Conservation (phyloP, 2,329 filamentous ascomycete genomes). For the Plenodomus biglobosus region DNA sequence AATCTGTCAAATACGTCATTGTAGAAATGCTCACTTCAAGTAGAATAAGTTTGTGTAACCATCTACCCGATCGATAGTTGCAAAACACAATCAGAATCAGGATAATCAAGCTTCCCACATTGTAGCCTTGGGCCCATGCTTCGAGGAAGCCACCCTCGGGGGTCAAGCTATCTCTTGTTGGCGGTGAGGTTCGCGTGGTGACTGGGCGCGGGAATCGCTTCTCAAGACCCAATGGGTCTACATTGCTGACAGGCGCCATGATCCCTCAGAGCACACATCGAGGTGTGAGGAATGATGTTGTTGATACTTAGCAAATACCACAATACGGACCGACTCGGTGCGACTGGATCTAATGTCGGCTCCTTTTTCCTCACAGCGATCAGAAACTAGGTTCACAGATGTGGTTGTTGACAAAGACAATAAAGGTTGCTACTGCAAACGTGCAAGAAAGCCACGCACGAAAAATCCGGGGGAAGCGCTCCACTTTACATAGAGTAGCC, state of each 20-base stretch:
- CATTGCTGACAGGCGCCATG: constrained; percentile 29
- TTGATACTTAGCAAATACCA: neutral
- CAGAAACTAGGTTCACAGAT: neutral
- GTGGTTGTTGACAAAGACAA: neutral
- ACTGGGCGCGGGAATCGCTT: constrained; percentile 23
- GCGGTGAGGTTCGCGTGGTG: constrained; percentile 30
- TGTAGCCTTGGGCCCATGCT: constrained; percentile 43
- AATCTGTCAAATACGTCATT: neutral
- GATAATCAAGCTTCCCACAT: constrained; percentile 39
- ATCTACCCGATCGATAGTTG: constrained; percentile 39
- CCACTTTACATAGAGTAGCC: constrained; percentile 4
- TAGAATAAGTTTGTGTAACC: constrained; percentile 41
- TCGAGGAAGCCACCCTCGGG: constrained; percentile 36
- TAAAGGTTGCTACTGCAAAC: too few species aligned
- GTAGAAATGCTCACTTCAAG: constrained; percentile 26
- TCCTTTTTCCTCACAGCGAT: neutral
- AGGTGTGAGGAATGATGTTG: neutral
- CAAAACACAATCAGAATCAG: constrained; percentile 42
- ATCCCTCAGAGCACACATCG: neutral
- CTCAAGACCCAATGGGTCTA: constrained; percentile 8
- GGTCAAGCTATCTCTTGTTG: constrained; percentile 29
- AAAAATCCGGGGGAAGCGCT: neutral
- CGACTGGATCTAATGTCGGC: neutral
- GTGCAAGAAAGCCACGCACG: too few species aligned
- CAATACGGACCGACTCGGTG: neutral